These are phyloP conservation scores for Amaranthus palmeri DNA, from an alignment of 148 eudicot species.

Conservation along the genomic window DNA sequence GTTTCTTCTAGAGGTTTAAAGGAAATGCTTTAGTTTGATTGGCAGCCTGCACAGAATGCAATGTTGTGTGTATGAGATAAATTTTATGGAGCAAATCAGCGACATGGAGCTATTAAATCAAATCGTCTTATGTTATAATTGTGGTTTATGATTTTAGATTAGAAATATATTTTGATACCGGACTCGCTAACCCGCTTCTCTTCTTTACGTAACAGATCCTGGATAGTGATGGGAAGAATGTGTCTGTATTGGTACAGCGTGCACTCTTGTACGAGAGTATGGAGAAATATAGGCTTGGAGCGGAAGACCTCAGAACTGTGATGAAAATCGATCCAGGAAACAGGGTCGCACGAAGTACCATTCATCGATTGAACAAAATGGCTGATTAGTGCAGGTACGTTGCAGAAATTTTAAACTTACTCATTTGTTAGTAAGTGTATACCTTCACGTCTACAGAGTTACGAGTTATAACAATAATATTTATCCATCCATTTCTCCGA, in stretches of 20 bases:
- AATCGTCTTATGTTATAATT: not conserved
- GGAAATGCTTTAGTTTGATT: not conserved
- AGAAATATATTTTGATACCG: not conserved
- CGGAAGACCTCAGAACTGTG: conserved; percentile 87
- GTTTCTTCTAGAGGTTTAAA: not conserved
- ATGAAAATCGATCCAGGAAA: conserved; percentile 91
- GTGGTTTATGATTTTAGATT: not conserved
- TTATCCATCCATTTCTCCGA: not conserved
- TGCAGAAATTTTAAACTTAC: conserved; percentile 6
- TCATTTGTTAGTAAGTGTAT: conserved; percentile 24
- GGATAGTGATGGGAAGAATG: conserved; percentile 52
- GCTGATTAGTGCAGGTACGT: conserved; percentile 39
- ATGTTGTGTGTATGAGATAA: not conserved
- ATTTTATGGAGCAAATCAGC: not conserved
- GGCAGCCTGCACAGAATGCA: not conserved
- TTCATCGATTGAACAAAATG: conserved; percentile 88
- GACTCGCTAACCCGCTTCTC: not conserved
- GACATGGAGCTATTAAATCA: not conserved
- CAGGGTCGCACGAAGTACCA: conserved; percentile 89
- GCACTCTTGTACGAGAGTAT: conserved; percentile 94
- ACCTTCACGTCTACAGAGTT: conserved; percentile 6
- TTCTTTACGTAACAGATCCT: conserved; percentile 49
- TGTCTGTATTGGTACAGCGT: conserved; percentile 78
- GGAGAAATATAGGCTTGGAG: conserved; percentile 96
- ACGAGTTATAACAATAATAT: not conserved